phyloP scores from a whole-genome alignment of 306 rosid genomes.

The Quillaja saponaria region DNA sequence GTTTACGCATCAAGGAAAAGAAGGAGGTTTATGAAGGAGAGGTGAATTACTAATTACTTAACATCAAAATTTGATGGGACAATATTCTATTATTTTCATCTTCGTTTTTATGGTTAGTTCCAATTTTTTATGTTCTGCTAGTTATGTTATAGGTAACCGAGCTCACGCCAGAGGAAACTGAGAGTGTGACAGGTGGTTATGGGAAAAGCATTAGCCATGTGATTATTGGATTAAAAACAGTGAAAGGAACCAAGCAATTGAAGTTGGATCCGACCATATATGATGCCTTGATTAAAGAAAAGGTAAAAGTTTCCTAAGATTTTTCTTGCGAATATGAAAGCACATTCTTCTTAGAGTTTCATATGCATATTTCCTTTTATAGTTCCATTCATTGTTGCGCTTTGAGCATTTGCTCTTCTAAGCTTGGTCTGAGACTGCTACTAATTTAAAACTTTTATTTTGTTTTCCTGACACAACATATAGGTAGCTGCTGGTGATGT shows the following conservation, averaged over 20 bases:
- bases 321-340: background rate
- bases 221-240: constrained; percentile 88
- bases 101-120: constrained; percentile 16
- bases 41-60: constrained; percentile 48
- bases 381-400: too few species aligned
- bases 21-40: constrained; percentile 98
- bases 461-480: background rate
- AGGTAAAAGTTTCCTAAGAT: constrained; percentile 42
- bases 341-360: background rate
- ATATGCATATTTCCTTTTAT: background rate
- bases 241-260: constrained; percentile 94
- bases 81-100: constrained; percentile 15
- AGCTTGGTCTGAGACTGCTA: too few species aligned
- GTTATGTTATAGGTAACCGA: constrained; percentile 67
- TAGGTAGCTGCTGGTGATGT: constrained; percentile 98
- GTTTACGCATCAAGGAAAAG: constrained; percentile 90
- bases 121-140: constrained; percentile 27
- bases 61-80: constrained; percentile 6
- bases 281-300: constrained; percentile 92
- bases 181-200: constrained; percentile 89
- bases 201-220: constrained; percentile 99
- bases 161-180: constrained; percentile 93
- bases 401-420: too few species aligned
- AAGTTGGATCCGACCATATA: constrained; percentile 97
- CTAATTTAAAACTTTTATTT: background rate